phyloP scores from a whole-genome alignment of 1,139 yeast species.

The Kodamaea sp. region DNA sequence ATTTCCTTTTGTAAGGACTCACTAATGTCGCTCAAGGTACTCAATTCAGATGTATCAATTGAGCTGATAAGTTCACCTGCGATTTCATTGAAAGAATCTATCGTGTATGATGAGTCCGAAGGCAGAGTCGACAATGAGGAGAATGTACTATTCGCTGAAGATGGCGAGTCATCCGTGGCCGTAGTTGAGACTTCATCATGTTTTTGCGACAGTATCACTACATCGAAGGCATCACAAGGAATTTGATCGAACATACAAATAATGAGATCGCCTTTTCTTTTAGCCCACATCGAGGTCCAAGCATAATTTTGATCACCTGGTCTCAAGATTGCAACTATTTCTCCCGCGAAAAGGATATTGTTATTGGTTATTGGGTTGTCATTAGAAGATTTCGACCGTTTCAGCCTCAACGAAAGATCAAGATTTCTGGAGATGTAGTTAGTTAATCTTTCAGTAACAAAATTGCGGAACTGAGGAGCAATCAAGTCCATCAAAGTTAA shows the following conservation, averaged over 20 bases:
- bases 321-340: constrained; percentile 56
- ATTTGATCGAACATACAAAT: constrained; percentile 89
- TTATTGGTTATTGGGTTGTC: constrained; percentile 28
- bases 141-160: constrained; percentile 2
- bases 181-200: constrained; percentile 10
- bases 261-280: constrained; percentile 65
- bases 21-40: constrained; percentile 30
- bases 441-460: constrained; percentile 59
- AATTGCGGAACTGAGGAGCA: constrained; percentile 69
- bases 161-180: constrained; percentile 1
- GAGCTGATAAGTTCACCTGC: constrained; percentile 42
- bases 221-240: constrained; percentile 75
- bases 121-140: constrained; percentile 1
- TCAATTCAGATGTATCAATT: constrained; percentile 20
- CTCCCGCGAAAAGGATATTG: constrained; percentile 50
- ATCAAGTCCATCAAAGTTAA: constrained; percentile 74
- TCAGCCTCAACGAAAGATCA: constrained; percentile 15
- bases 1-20: constrained; percentile 21
- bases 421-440: constrained; percentile 23
- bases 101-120: constrained; percentile 18
- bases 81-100: constrained; percentile 40
- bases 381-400: constrained; percentile 4
- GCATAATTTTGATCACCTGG: constrained; percentile 55
- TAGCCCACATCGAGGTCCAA: constrained; percentile 90
- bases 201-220: constrained; percentile 45